A percentile compares a stretch with the other conserved stretches of the same genome.
phyloP scores from a whole-genome alignment of 345 rosid species.

The Moricandia moricandioides region DNA sequence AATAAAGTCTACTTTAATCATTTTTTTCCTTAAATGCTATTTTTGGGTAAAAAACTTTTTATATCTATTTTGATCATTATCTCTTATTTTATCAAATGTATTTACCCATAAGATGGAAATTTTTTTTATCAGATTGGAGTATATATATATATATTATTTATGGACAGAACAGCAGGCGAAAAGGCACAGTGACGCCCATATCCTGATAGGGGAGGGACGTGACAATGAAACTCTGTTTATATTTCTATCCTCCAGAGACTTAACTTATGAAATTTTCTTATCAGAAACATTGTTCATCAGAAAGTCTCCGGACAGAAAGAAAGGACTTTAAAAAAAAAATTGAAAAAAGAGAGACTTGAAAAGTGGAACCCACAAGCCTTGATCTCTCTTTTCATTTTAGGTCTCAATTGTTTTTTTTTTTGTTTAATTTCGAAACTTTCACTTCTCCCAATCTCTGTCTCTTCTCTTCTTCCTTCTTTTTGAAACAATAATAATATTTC shows the following conservation, averaged over 20 bases:
- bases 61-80: no score
- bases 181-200: constrained; percentile 37
- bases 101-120: background rate
- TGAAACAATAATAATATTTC: background rate
- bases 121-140: background rate
- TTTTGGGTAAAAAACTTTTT: no score
- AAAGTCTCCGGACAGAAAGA: constrained; percentile 9
- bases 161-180: constrained; percentile 21
- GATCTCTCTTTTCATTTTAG: constrained; percentile 43
- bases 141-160: background rate
- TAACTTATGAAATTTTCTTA: constrained; percentile 20
- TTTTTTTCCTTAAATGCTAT: no score
- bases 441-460: constrained; percentile 35
- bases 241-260: background rate
- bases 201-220: constrained; percentile 32
- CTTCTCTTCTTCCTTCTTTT: constrained; percentile 5
- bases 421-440: constrained; percentile 1
- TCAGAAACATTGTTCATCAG: constrained; percentile 35
- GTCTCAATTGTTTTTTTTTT: background rate
- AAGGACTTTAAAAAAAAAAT: constrained; percentile 7
- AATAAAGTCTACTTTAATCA: no score
- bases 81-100: background rate
- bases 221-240: constrained; percentile 18
- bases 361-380: constrained; percentile 58
- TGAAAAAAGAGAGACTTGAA: constrained; percentile 4